Conservation (phyloP, 2,329 filamentous ascomycete genomes). For the Amauroascus verrucosus region DNA sequence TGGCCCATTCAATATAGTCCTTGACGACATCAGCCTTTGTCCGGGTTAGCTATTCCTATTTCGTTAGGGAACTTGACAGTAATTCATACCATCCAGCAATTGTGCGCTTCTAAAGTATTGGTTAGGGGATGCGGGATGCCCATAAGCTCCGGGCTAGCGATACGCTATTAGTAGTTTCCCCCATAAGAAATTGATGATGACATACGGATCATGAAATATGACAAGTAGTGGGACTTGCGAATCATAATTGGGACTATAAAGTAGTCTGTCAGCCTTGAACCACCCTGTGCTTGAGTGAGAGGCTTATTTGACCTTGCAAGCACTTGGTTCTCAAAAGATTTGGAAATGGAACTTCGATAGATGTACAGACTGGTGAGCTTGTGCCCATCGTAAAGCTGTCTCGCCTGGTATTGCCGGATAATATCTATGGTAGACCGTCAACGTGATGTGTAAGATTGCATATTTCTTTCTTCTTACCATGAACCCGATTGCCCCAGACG, state of each 20-base stretch:
- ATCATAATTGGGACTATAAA: slow-evolving; percentile 51
- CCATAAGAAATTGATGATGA: slow-evolving; percentile 15
- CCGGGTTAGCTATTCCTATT: slow-evolving; percentile 14
- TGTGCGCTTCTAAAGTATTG: slow-evolving; percentile 67
- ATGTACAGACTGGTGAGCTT: slow-evolving; percentile 74
- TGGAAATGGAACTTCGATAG: slow-evolving; percentile 60
- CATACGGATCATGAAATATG: slow-evolving; percentile 83
- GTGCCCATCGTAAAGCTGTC: slow-evolving; percentile 58
- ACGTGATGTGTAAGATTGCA: neutral
- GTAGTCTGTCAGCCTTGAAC: neutral
- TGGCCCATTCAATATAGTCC: slow-evolving; percentile 75
- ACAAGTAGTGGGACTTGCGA: slow-evolving; percentile 61
- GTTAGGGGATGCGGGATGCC: slow-evolving; percentile 59
- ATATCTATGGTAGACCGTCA: slow-evolving; percentile 45
- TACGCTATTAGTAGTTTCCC: neutral
- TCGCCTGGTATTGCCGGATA: slow-evolving; percentile 65
- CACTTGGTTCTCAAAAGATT: slow-evolving; percentile 76
- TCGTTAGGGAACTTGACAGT: slow-evolving; percentile 8
- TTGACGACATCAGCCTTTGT: slow-evolving; percentile 67
- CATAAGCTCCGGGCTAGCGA: slow-evolving; percentile 55
- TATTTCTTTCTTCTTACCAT: slow-evolving; percentile 35
- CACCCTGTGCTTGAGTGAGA: neutral
- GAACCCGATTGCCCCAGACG: slow-evolving; percentile 47
- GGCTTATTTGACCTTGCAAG: slow-evolving; percentile 53
- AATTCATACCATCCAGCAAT: slow-evolving; percentile 72